Base-by-base conservation (phyloP, 2,329 filamentous ascomycete genomes). In the Aspergillus versicolor region DNA sequence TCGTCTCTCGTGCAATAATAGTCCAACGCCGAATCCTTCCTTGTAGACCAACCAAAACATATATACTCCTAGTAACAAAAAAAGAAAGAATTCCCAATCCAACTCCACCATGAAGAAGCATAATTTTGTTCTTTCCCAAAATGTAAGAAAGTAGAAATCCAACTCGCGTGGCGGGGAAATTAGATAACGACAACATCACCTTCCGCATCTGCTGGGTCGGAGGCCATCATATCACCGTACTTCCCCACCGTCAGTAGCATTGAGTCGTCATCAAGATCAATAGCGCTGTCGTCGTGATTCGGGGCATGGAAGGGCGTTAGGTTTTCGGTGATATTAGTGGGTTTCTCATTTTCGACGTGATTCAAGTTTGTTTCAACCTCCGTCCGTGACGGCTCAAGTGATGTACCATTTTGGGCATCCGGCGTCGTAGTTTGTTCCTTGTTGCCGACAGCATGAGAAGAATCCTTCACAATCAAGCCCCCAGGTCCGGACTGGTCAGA, bases 281-380 rank as follows among this genome's bases (percentile, higher is more conserved):
- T 91, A 1, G 88, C 88, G 66, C 88, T 91, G 63, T 91, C 89
- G 63, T 91, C 88, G 59, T 88, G 75, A 57, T 73, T 74, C 15
- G 69, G 63, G 6, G 65, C 63, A 60, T 71, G 69, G 48, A 74
- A 70, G 24, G 56, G 63, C 9, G 66, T 50, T 17, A 69, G 63
- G 42, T 76, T 75, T 56, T 81, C 80, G 57, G 77, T 67, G 22
- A 81, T 79, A 45, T 78, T 71, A 3, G 72, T 55, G 68, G 60
- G 77, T 77, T 67, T 83, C 75, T 65, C 74, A 77, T 62, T 77
- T 34, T 68, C 64, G 34, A 51, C 56, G 3, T 58, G 57, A 37
- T 52, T 52, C 21, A 63, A 58, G 52, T 69, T 69, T 7, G 57
- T 53, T 21, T 69, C 65, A 3, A 59, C 46, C 22, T 64, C 63